Conservation (phyloP, 176 grass and related monocot genomes). For the Puya raimondii region DNA sequence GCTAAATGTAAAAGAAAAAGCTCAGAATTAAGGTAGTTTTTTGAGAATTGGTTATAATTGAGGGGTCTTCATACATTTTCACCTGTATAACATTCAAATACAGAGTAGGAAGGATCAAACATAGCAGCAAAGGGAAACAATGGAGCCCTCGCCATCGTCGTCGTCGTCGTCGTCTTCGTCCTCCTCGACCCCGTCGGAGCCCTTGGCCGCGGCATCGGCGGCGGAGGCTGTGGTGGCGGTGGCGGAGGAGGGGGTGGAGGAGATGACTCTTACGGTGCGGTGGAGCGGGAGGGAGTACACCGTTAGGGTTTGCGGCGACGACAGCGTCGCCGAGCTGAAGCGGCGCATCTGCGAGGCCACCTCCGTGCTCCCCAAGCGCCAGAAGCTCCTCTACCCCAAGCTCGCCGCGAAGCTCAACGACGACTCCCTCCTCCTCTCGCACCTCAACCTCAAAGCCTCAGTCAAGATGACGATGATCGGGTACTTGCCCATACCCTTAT, state of each 20-base stretch:
- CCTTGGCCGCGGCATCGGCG: neutral
- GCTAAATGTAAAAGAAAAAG: no score
- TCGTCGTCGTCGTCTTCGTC: no score
- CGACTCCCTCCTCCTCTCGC: slow-evolving; percentile 66
- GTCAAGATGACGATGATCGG: slow-evolving; percentile 87
- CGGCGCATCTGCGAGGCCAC: slow-evolving; percentile 89
- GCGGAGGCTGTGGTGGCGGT: slow-evolving; percentile 15
- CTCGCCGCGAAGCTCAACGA: slow-evolving; percentile 51
- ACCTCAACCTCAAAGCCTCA: slow-evolving; percentile 64
- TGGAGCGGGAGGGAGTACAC: slow-evolving; percentile 79
- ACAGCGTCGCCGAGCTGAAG: slow-evolving; percentile 83
- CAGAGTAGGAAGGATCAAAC: no score
- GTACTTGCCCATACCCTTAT: slow-evolving; percentile 14
- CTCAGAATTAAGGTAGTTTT: no score
- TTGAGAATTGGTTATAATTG: no score
- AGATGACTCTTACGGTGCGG: slow-evolving; percentile 69
- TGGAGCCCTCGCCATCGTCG: no score
- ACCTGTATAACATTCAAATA: no score
- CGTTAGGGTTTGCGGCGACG: slow-evolving; percentile 75
- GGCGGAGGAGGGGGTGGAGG: slow-evolving; percentile 37
- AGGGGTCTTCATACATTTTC: no score
- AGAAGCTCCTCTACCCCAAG: slow-evolving; percentile 88
- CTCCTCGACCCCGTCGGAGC: no score
- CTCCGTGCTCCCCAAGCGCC: slow-evolving; percentile 77
- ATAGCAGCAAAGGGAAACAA: no score